These are phyloP conservation scores for Phytomonas sp. DNA, from an alignment of 208 protist species.

Conservation along the genomic window DNA sequence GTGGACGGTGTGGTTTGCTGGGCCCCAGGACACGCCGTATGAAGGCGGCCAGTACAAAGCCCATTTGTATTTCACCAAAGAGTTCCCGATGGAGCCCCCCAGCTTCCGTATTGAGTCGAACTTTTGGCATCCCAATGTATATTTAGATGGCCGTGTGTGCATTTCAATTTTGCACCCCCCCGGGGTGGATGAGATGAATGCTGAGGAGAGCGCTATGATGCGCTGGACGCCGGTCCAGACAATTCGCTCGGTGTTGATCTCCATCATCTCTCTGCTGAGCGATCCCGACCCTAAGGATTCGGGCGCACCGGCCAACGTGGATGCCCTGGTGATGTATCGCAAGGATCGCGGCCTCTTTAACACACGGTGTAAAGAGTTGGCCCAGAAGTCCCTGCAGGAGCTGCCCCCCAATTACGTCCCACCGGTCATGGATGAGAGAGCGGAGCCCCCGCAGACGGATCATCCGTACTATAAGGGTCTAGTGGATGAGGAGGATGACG, in stretches of 20 bases:
- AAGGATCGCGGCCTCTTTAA: slow-evolving; percentile 65
- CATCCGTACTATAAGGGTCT: neutral
- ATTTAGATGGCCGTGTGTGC: slow-evolving; percentile 94
- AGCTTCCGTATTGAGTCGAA: slow-evolving; percentile 90
- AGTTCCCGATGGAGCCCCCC: slow-evolving; percentile 96
- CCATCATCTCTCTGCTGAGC: slow-evolving; percentile 90
- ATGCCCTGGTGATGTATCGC: slow-evolving; percentile 85
- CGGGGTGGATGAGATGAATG: slow-evolving; percentile 92
- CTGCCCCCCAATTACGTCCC: slow-evolving; percentile 85
- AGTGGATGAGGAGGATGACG: slow-evolving; percentile 32
- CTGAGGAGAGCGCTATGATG: slow-evolving; percentile 88
- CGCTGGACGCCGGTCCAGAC: slow-evolving; percentile 95
- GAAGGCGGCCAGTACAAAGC: slow-evolving; percentile 88
- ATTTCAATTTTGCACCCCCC: slow-evolving; percentile 98
- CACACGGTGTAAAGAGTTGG: slow-evolving; percentile 43
- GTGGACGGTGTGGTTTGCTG: slow-evolving; percentile 89
- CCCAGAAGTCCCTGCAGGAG: slow-evolving; percentile 81
- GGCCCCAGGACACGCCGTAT: slow-evolving; percentile 83
- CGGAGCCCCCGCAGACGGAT: slow-evolving; percentile 17
- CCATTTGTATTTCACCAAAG: slow-evolving; percentile 88
- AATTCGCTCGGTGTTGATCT: slow-evolving; percentile 92
- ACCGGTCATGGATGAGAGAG: slow-evolving; percentile 48
- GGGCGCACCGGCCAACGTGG: slow-evolving; percentile 93
- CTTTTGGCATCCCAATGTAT: slow-evolving; percentile 98
- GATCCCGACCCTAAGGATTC: slow-evolving; percentile 91